Percentiles rank a stretch among this genome's conserved stretches.
Evolutionary conservation across 2,329 filamentous ascomycete genomes (phyloP).

Genomic region (Colletotrichum lentis): DNA sequence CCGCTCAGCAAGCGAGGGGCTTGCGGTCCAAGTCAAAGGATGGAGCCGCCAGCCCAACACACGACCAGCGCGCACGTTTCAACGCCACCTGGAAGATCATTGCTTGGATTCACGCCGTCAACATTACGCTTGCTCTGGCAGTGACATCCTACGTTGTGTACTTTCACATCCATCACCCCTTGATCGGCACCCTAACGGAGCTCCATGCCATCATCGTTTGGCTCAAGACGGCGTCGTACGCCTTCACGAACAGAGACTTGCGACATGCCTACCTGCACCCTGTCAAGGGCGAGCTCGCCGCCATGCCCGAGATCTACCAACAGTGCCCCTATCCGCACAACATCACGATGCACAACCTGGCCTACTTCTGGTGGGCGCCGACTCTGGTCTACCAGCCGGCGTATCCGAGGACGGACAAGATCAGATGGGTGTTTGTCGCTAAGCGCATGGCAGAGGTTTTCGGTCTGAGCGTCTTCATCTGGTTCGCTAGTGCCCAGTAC

Average conservation of each 20-base stretch:
- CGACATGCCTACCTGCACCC: slow-evolving; percentile 89
- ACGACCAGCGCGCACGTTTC: slow-evolving; percentile 72
- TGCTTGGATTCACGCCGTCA: slow-evolving; percentile 81
- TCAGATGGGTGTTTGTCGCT: slow-evolving; percentile 86
- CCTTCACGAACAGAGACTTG: slow-evolving; percentile 94
- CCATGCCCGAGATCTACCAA: slow-evolving; percentile 82
- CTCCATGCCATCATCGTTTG: slow-evolving; percentile 94
- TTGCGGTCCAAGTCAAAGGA: slow-evolving; percentile 65
- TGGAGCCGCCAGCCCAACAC: slow-evolving; percentile 63
- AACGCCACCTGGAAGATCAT: slow-evolving; percentile 81
- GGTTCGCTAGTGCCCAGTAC: slow-evolving; percentile 94
- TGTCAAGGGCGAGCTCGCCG: slow-evolving; percentile 68
- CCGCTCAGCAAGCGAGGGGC: slow-evolving; percentile 78
- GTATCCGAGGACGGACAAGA: slow-evolving; percentile 82
- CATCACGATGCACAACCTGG: slow-evolving; percentile 85
- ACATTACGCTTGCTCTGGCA: slow-evolving; percentile 81
- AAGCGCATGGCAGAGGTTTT: slow-evolving; percentile 83
- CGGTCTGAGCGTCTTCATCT: slow-evolving; percentile 86
- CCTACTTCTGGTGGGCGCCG: slow-evolving; percentile 98
- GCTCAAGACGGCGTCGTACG: slow-evolving; percentile 95
- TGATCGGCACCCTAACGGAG: slow-evolving; percentile 91
- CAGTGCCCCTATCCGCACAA: slow-evolving; percentile 89
- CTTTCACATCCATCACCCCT: slow-evolving; percentile 88
- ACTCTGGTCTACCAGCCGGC: slow-evolving; percentile 97
- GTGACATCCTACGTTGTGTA: slow-evolving; percentile 89